Base-by-base conservation (phyloP, 306 rosid genomes). In the Ceratonia siliqua region DNA sequence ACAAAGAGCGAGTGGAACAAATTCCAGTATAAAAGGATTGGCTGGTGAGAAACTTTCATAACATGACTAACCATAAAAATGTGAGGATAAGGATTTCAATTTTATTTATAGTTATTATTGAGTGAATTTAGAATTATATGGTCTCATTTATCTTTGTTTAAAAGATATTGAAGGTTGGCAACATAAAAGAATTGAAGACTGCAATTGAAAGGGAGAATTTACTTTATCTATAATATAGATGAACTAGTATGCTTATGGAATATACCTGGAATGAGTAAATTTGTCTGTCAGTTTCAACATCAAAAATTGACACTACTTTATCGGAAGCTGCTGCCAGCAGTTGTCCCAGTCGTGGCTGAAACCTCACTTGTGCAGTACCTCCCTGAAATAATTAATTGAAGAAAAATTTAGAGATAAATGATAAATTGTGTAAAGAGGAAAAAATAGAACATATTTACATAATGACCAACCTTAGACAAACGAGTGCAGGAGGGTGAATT, bases 251-350 rank as follows among this genome's bases (percentile, higher is more conserved):
- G 2, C 53, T 24, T 27, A 64, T 58, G 46, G 30, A 63, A 35
- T 70, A 32, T 82, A 85, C 89, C 82, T 64, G 87, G 52, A 85
- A 73, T 39, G 81, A 32, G 78, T n/a, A 74, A 18, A 83, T 57
- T 77, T 57, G 79, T 62, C 72, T 64, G 69, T 80, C 79, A 32
- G 81, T 41, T 80, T 85, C 89, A 0, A 82, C 83, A 45, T 85
- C 87, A 53, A 85, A 82, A 45, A 85, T 73, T 10, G 87, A 77
- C 45, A 85, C 85, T 17, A 62, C 35, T 69, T 85, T 74, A 70
- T 85, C 85, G 49, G 87, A 85, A 62, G 87, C 85, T 13, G 89
- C 85, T 32, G 87, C 89, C 61, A 85, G 75, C 11, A 68, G 36
- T 1, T 58, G 85, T 25, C 89, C 89, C 8, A 20, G 11, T 77